Evolutionary conservation across 805 yeast genomes (phyloP).

Genomic region (Cyberlindnera maclurae): DNA sequence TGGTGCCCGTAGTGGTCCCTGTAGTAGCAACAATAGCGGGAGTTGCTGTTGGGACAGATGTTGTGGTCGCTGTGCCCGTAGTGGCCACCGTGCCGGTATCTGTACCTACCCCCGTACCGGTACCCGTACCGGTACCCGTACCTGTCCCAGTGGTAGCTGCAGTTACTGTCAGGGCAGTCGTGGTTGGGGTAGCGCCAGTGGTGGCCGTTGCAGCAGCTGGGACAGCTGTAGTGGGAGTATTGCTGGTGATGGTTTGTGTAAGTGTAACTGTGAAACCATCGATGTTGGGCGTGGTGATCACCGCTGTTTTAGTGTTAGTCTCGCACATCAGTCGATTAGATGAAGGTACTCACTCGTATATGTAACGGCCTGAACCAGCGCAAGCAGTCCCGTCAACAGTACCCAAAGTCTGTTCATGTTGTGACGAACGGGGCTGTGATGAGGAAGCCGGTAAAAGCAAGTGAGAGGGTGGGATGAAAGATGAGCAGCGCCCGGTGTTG

Average conservation of each 20-base stretch:
- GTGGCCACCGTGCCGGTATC: conserved; percentile 6
- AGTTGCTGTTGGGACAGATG: conserved; percentile 10
- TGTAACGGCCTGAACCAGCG: conserved; percentile 10
- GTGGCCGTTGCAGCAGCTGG: conserved; percentile 4
- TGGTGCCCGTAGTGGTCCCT: conserved; percentile 7
- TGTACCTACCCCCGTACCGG: conserved; percentile 4
- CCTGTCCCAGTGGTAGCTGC: neutral
- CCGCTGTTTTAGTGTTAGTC: conserved; percentile 9
- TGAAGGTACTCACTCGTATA: conserved; percentile 2
- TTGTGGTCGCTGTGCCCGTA: conserved; percentile 4
- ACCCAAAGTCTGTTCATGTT: conserved; percentile 8
- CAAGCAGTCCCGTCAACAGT: conserved; percentile 6
- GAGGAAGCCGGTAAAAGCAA: no score
- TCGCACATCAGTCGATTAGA: neutral
- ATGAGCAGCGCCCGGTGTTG: no score
- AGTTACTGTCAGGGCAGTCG: conserved; percentile 2
- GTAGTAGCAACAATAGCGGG: neutral
- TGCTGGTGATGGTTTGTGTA: conserved; percentile 14
- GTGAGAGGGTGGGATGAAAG: no score
- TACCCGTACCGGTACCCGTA: conserved; percentile 1
- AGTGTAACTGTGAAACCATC: conserved; percentile 20
- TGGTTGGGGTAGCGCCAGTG: conserved; percentile 1
- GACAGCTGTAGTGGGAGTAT: conserved; percentile 1
- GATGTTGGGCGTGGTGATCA: conserved; percentile 21
- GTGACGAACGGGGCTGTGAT: neutral